A percentile compares a stretch with the other conserved stretches of the same genome.
Conservation (phyloP, 2,329 filamentous ascomycete species). For the Colletotrichum tofieldiae region DNA sequence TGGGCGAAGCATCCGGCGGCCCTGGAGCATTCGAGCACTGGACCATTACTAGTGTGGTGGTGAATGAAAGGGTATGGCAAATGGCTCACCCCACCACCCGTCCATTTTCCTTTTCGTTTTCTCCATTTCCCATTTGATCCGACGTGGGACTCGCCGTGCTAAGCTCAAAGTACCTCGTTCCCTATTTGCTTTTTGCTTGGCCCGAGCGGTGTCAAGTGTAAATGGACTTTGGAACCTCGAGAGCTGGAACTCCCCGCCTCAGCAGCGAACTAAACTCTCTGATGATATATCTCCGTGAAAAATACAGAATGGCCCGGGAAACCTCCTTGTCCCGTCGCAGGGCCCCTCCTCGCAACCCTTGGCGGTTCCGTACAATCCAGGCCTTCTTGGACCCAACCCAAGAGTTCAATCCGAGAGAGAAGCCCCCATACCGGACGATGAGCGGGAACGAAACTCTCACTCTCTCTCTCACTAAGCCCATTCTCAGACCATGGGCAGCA, state of each 20-base stretch:
- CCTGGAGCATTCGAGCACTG: slow-evolving; percentile 9
- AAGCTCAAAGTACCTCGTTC: slow-evolving; percentile 19
- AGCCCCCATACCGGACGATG: background rate
- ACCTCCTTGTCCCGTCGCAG: slow-evolving; percentile 1
- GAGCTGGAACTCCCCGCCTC: background rate
- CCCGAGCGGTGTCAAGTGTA: background rate
- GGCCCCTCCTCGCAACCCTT: slow-evolving; percentile 14
- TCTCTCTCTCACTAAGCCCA: slow-evolving; percentile 2
- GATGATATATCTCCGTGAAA: background rate
- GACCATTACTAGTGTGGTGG: background rate
- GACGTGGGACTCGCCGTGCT: slow-evolving; percentile 10
- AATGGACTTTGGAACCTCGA: background rate
- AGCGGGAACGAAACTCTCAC: background rate
- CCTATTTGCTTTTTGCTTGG: slow-evolving; percentile 12
- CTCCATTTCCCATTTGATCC: slow-evolving; percentile 4
- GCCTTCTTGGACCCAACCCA: background rate
- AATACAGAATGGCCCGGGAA: background rate
- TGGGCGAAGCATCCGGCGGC: slow-evolving; percentile 18
- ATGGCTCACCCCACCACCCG: slow-evolving; percentile 9
- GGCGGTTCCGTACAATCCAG: background rate
- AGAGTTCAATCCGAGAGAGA: background rate
- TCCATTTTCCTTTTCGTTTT: background rate
- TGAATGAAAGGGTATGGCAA: background rate
- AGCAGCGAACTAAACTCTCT: background rate
- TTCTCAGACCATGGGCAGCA: background rate